Percentiles rank a stretch among this genome's conserved stretches.
Conservation (phyloP, 2,329 filamentous ascomycete species). For the Calonectria hawksworthii region DNA sequence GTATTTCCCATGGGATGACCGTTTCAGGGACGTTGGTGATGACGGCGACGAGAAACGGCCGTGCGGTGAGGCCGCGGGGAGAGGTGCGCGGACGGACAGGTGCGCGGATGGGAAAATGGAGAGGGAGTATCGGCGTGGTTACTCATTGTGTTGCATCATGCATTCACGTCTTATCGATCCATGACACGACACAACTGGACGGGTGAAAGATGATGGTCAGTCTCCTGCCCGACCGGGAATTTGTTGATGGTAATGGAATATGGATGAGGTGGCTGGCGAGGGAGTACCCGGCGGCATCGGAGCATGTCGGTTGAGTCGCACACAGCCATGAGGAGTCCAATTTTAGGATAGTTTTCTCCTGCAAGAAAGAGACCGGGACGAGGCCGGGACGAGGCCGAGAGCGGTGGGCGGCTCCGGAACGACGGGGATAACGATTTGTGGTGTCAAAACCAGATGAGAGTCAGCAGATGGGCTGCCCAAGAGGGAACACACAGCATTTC, state of each 20-base stretch:
- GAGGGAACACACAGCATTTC: slow-evolving; percentile 24
- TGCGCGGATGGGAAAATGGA: background rate
- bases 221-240: slow-evolving; percentile 36
- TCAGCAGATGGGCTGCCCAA: slow-evolving; percentile 38
- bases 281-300: slow-evolving; percentile 33
- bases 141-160: slow-evolving; percentile 35
- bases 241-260: slow-evolving; percentile 38
- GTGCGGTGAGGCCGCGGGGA: slow-evolving; percentile 21
- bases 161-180: slow-evolving; percentile 31
- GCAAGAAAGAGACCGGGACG: slow-evolving; percentile 23
- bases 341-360: background rate
- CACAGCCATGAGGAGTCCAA: background rate
- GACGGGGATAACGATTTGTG: slow-evolving; percentile 26
- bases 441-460: slow-evolving; percentile 32
- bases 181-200: slow-evolving; percentile 22
- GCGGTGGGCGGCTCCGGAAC: slow-evolving; percentile 29
- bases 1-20: slow-evolving; percentile 9
- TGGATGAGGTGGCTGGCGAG: slow-evolving; percentile 25
- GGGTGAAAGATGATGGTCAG: slow-evolving; percentile 19
- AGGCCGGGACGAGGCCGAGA: slow-evolving; percentile 23
- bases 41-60: slow-evolving; percentile 14
- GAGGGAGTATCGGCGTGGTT: slow-evolving; percentile 15
- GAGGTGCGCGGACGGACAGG: background rate
- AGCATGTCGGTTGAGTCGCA: slow-evolving; percentile 33
- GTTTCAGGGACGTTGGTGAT: slow-evolving; percentile 20